Evolutionary conservation across 1,284 basidiomycete genomes (phyloP), one percentile per base, ranked within the genome.

Genomic region (Cutaneotrichosporon cavernicola): DNA sequence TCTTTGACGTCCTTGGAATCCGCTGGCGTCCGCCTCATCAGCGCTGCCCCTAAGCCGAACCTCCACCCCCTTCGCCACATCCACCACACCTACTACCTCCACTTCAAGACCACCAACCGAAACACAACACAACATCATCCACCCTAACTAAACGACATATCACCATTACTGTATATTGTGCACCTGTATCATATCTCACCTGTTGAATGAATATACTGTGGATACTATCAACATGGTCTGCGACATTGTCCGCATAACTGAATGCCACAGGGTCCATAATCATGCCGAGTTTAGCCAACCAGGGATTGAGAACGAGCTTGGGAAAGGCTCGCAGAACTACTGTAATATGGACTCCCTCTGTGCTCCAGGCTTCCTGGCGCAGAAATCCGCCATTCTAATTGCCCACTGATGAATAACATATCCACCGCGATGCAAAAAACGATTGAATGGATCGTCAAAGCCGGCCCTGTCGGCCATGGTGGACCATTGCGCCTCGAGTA

Each of bases 1-100:
- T 96, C 36, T 92, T 96, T 70, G 80, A 84, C 22, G 87, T 88
- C 32, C 80, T 96, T 38, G 84, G 85, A 32, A 69, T 81, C 6
- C 61, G 78, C 13, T 80, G 75, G 76, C 66, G 80, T 2, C 47
- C 56, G 0, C 68, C 68, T 0, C 56, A 65, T 21, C 50, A 63
- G 34, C 57, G 67, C 9, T 53, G 67, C 7, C 67, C 67, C 11
- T 68, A 26, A 18, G 26, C 3, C 11, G 16, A 18, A 13, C 5
- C 49, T 21, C 11, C 13, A 30, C n/a, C n/a, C 26, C 47, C 21
- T 8, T 1, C n/a, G 46, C 10, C 14, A 7, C 18, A 18, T 16
- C 46, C 18, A 22, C n/a, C 21, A 1, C 10, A 8, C 47, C 7
- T 16, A 18, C 40, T 1, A 43, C 40, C 11, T 43, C 40, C 13